Conservation (phyloP, 2,329 filamentous ascomycete genomes). For the Aspergillus vadensis region DNA sequence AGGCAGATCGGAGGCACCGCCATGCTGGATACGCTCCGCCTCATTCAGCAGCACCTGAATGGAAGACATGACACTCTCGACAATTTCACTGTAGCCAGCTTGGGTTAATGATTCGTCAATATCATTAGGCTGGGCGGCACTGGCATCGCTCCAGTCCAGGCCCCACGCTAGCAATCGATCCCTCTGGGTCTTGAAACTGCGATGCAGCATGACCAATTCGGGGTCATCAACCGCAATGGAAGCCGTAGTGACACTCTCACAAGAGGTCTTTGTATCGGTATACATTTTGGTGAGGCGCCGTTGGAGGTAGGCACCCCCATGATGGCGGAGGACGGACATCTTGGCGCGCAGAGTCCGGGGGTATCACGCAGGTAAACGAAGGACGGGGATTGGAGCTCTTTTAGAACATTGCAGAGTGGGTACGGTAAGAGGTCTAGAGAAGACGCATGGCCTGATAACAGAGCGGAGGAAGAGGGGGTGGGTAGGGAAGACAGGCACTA, state of each 20-base stretch:
- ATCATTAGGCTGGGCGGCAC: slow-evolving; percentile 57
- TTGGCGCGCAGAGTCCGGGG: slow-evolving; percentile 27
- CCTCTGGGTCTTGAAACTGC: slow-evolving; percentile 64
- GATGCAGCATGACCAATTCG: slow-evolving; percentile 59
- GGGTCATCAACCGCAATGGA: slow-evolving; percentile 53
- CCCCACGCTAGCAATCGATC: slow-evolving; percentile 67
- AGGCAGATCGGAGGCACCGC: slow-evolving; percentile 42
- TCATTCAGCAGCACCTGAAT: slow-evolving; percentile 65
- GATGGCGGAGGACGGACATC: slow-evolving; percentile 52
- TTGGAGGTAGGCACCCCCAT: slow-evolving; percentile 48
- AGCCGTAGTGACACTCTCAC: slow-evolving; percentile 55
- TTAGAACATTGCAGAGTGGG: slow-evolving; percentile 22
- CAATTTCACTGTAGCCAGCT: slow-evolving; percentile 64
- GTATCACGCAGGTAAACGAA: slow-evolving; percentile 10
- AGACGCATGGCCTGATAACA: slow-evolving; percentile 5
- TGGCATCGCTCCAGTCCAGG: slow-evolving; percentile 66
- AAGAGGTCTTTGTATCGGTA: slow-evolving; percentile 64
- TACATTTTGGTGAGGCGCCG: slow-evolving; percentile 62
- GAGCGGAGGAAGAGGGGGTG: neutral
- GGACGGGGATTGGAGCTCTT: neutral
- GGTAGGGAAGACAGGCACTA: neutral
- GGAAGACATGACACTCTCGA: slow-evolving; percentile 64
- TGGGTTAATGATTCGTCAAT: slow-evolving; percentile 65
- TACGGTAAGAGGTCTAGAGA: slow-evolving; percentile 8
- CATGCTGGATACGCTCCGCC: slow-evolving; percentile 59